Percentiles rank a stretch among this genome's conserved stretches.
Conservation (phyloP, 1,284 basidiomycete genomes). For the Cystobasidium pallidum region DNA sequence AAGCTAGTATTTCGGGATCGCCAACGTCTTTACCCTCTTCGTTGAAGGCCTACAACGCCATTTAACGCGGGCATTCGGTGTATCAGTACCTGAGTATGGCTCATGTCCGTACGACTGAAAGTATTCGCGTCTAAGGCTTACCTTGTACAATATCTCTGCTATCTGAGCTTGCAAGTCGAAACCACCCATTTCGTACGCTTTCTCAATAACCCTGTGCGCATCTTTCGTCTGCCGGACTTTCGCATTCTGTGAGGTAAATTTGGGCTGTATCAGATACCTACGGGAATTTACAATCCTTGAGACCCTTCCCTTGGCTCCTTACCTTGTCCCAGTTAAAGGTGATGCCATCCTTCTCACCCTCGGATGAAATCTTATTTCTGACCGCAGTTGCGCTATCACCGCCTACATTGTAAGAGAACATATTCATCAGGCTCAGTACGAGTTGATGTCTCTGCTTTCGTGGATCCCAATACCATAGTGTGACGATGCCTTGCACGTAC, state of each 20-base stretch:
- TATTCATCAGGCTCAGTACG: no score
- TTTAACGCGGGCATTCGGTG: background rate
- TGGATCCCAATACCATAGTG: no score
- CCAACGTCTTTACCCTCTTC: constrained; percentile 37
- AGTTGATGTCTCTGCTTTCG: no score
- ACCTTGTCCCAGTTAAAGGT: constrained; percentile 43
- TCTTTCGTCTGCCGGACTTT: constrained; percentile 40
- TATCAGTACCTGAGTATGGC: background rate
- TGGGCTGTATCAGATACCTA: no score
- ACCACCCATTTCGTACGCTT: constrained; percentile 39
- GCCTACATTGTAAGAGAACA: background rate
- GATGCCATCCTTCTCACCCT: constrained; percentile 40
- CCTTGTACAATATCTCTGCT: constrained; percentile 37
- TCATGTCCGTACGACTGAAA: no score
- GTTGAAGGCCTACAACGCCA: constrained; percentile 37
- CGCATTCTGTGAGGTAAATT: background rate
- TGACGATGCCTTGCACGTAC: background rate
- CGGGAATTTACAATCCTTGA: no score
- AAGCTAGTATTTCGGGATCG: constrained; percentile 33
- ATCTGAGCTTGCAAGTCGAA: constrained; percentile 33
- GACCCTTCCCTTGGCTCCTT: no score
- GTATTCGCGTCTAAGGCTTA: background rate
- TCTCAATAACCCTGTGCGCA: constrained; percentile 37
- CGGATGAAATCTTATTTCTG: constrained; percentile 31
- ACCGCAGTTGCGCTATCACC: constrained; percentile 36